These are phyloP conservation scores for Puccinia hordei DNA, from an alignment of 1,284 basidiomycete genomes.

Conservation along the genomic window DNA sequence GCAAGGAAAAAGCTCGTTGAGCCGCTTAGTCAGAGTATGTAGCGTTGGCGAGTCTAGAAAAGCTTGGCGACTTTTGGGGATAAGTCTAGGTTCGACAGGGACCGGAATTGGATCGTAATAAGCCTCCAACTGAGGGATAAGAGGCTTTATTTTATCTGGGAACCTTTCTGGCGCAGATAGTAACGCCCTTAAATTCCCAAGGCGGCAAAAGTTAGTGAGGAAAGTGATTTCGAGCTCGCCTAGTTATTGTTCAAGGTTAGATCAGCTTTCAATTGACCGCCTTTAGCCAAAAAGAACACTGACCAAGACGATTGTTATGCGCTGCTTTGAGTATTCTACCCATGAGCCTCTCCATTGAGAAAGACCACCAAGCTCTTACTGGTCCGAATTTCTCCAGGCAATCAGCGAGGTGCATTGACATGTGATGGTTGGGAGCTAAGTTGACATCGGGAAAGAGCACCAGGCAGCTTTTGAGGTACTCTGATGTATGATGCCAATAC, in stretches of 20 bases:
- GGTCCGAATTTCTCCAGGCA: constrained; percentile 44
- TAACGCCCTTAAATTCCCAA: constrained; percentile 11
- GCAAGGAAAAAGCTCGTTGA: constrained; percentile 15
- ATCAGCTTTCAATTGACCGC: not conserved
- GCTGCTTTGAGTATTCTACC: constrained; percentile 34
- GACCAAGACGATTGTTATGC: constrained; percentile 37
- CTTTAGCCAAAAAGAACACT: not conserved
- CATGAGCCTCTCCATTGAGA: constrained; percentile 46
- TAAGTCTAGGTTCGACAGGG: not conserved
- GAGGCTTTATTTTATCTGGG: constrained; percentile 7
- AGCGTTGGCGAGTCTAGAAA: constrained; percentile 13
- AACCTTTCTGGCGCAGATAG: constrained; percentile 25
- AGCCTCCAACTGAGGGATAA: constrained; percentile 1
- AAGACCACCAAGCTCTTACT: constrained; percentile 42
- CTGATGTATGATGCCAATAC: constrained; percentile 22
- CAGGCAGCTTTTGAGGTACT: constrained; percentile 26
- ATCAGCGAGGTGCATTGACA: constrained; percentile 43
- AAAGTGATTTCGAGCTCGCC: constrained; percentile 45
- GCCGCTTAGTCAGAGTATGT: constrained; percentile 12
- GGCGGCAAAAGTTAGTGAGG: constrained; percentile 37
- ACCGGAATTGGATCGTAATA: not conserved
- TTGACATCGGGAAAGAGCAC: constrained; percentile 25
- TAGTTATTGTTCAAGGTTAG: not conserved
- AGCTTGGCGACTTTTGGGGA: constrained; percentile 1
- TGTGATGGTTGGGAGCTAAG: constrained; percentile 48